Conservation (phyloP, 2,329 filamentous ascomycete species). For the Apiospora sp. region DNA sequence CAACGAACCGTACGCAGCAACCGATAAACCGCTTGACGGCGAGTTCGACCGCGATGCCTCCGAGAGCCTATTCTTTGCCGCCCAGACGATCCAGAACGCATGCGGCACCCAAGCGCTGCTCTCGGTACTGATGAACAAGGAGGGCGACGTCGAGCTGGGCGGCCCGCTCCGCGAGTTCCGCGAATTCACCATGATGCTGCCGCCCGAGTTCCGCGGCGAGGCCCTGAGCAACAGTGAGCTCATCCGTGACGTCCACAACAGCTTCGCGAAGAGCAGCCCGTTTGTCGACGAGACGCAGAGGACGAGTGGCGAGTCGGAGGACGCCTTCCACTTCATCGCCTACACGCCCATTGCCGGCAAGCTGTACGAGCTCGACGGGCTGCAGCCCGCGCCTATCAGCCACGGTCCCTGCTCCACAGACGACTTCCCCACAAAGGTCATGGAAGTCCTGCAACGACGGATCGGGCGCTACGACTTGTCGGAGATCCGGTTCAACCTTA, state of each 20-base stretch:
- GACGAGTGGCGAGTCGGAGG: constrained; percentile 76
- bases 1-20: constrained; percentile 66
- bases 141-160: constrained; percentile 73
- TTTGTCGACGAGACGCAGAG: constrained; percentile 91
- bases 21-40: constrained; percentile 78
- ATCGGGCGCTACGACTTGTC: constrained; percentile 84
- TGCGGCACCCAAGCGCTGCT: constrained; percentile 96
- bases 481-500: constrained; percentile 95
- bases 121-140: constrained; percentile 88
- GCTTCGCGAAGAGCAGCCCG: constrained; percentile 85
- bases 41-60: constrained; percentile 78
- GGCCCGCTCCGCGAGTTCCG: constrained; percentile 77
- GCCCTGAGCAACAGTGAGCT: constrained; percentile 69
- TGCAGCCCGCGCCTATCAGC: constrained; percentile 90
- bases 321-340: constrained; percentile 97
- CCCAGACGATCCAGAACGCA: constrained; percentile 97
- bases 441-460: constrained; percentile 84
- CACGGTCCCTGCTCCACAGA: constrained; percentile 78
- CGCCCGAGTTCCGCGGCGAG: constrained; percentile 73
- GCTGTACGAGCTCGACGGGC: constrained; percentile 93
- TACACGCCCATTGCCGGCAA: constrained; percentile 83
- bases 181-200: constrained; percentile 86
- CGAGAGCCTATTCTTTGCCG: constrained; percentile 88
- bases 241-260: constrained; percentile 85
- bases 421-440: constrained; percentile 81